Percentiles rank a stretch among this genome's conserved stretches.
phyloP scores from a whole-genome alignment of 176 grass and related monocot species.

The Triticum dicoccoides region DNA sequence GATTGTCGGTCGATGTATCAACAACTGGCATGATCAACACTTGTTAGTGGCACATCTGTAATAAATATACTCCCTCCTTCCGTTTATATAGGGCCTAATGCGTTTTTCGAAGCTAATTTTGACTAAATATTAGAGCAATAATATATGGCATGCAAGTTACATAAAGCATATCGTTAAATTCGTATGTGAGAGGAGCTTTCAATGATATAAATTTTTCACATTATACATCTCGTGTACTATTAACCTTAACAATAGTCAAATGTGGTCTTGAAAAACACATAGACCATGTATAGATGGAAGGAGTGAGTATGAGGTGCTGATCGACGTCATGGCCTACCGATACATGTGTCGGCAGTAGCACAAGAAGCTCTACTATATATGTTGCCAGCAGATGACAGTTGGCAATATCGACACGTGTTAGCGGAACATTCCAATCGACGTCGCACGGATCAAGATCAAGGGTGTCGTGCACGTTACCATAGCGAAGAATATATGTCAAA shows the following conservation, averaged over 20 bases:
- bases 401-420: neutral
- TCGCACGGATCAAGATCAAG: neutral
- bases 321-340: neutral
- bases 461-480: neutral
- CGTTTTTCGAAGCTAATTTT: too few relatives aligned
- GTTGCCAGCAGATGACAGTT: neutral
- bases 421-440: neutral
- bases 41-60: neutral
- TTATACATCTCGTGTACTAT: too few relatives aligned
- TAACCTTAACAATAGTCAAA: too few relatives aligned
- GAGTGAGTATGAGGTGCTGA: neutral
- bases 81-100: too few relatives aligned
- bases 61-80: neutral
- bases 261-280: too few relatives aligned
- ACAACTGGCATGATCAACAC: neutral
- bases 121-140: too few relatives aligned
- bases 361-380: neutral
- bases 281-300: too few relatives aligned
- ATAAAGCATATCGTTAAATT: too few relatives aligned
- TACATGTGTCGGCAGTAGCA: neutral
- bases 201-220: too few relatives aligned
- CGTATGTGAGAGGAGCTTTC: too few relatives aligned
- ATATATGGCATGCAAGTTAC: too few relatives aligned
- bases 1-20: neutral
- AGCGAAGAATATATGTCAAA: conserved; percentile 23